phyloP scores from a whole-genome alignment of 2,329 filamentous ascomycete genomes.

The Paradendryphiella salina region DNA sequence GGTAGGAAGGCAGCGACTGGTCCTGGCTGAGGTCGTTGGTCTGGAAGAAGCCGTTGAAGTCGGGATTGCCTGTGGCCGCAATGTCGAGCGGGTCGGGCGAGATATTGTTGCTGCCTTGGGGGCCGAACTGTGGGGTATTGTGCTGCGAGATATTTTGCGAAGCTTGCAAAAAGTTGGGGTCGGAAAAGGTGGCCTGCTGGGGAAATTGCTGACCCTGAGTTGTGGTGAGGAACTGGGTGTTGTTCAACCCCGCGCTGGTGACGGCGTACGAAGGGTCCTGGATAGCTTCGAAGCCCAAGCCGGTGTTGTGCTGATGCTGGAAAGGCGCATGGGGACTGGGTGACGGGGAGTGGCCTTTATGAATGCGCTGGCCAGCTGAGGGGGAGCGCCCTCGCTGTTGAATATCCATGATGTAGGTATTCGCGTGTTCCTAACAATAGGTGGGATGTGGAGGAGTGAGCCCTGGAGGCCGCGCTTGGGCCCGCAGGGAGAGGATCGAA shows the following conservation, averaged over 20 bases:
- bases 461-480: constrained; percentile 29
- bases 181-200: constrained; percentile 46
- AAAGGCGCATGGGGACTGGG: constrained; percentile 62
- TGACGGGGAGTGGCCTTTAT: constrained; percentile 71
- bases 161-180: constrained; percentile 50
- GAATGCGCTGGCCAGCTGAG: constrained; percentile 60
- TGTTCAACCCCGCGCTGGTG: constrained; percentile 45
- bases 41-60: constrained; percentile 61
- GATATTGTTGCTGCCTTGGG: constrained; percentile 46
- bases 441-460: constrained; percentile 17
- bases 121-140: constrained; percentile 53
- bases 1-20: constrained; percentile 64
- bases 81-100: constrained; percentile 45
- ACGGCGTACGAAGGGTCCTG: constrained; percentile 50
- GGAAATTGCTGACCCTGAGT: constrained; percentile 51
- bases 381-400: constrained; percentile 64
- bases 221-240: constrained; percentile 51
- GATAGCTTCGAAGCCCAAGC: constrained; percentile 42
- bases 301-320: constrained; percentile 58
- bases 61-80: constrained; percentile 29
- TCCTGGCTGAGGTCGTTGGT: constrained; percentile 57
- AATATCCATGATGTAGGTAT: constrained; percentile 54
- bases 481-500: constrained; percentile 12
- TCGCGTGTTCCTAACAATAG: constrained; percentile 40
- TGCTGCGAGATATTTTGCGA: constrained; percentile 56